These are phyloP conservation scores for Hyaloscypha hepaticicola DNA, from an alignment of 495 filamentous ascomycete species.

Conservation along the genomic window DNA sequence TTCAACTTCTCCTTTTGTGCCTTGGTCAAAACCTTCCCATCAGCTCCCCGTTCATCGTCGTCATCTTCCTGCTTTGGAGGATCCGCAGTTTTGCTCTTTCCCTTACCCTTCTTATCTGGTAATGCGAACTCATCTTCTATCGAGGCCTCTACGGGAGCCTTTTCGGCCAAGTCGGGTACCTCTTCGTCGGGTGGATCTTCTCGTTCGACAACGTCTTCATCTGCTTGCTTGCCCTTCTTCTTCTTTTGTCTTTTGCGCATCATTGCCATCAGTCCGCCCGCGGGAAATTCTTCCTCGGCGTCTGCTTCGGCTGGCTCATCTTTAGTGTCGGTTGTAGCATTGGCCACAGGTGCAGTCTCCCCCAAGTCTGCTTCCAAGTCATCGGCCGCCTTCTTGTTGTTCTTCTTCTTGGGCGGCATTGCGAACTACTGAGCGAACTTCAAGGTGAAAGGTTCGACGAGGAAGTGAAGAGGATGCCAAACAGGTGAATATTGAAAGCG, in stretches of 20 bases:
- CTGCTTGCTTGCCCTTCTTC: slow-evolving; percentile 82
- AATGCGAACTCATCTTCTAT: slow-evolving; percentile 87
- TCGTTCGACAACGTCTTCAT: slow-evolving; percentile 75
- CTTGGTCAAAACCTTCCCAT: slow-evolving; percentile 78
- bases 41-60: slow-evolving; percentile 55
- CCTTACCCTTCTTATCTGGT: slow-evolving; percentile 88
- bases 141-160: slow-evolving; percentile 80
- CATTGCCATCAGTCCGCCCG: slow-evolving; percentile 76
- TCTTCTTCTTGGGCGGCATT: slow-evolving; percentile 92
- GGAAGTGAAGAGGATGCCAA: not conserved
- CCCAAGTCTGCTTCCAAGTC: slow-evolving; percentile 98
- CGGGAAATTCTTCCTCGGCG: slow-evolving; percentile 46
- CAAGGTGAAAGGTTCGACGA: not conserved
- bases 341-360: slow-evolving; percentile 52
- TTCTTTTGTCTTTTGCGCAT: slow-evolving; percentile 88
- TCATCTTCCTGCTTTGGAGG: slow-evolving; percentile 48
- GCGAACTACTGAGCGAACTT: slow-evolving; percentile 2
- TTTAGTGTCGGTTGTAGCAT: slow-evolving; percentile 50
- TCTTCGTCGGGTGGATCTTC: slow-evolving; percentile 56
- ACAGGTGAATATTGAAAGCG: not conserved
- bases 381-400: slow-evolving; percentile 74
- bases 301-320: slow-evolving; percentile 46
- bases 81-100: slow-evolving; percentile 39
- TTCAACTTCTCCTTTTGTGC: slow-evolving; percentile 95
- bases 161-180: slow-evolving; percentile 54